Evolutionary conservation across 2,329 filamentous ascomycete genomes (phyloP), one percentile per base, ranked within the genome.

Genomic region (Trichoderma atroviride): DNA sequence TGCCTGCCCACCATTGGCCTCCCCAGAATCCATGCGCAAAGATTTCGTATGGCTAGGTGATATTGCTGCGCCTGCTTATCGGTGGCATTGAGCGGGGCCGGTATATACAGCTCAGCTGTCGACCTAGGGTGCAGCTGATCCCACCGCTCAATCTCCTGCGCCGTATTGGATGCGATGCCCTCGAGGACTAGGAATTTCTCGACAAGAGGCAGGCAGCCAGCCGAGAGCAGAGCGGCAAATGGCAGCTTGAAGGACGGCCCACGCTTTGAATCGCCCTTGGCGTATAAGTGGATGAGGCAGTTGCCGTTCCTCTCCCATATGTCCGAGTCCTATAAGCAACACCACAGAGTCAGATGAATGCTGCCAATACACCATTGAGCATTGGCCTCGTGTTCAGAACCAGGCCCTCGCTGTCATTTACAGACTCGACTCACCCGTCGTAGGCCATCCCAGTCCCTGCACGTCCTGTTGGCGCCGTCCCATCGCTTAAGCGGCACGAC

Each of bases 1-100:
- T 87, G 85, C 43, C 84, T 81, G 6, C 91, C 92, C 1, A 93
- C 91, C 40, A 94, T 76, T 0, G 92, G 87, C 70, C 86, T 86
- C 3, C 86, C 82, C 69, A 87, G 85, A 1, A 92, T 78, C 83
- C 89, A 94, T 4, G 92, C 92, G 70, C 94, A 90, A 73, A 93
- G 87, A 75, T 95, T 95, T 16, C 92, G 86, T 3, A 88, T 92
- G 1, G 89, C 87, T 5, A 93, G 76, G 74, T 93, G 89, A 77
- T 91, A 91, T 47, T 83, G 78, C 73, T 88, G 87, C 0, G 86
- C 81, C 70, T 89, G 84, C 4, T 84, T 81, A 72, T 84, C 83
- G 59, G 86, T 83, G 5, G 83, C 79, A 40, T 81, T 79, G 1
- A 84, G 76, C 0, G 91, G 90, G 0, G 90, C 83, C 2, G 91